Evolutionary conservation across 1,139 yeast species (phyloP), one percentile per base, ranked within the genome.

Genomic region (Schizosaccharomyces versatilis): DNA sequence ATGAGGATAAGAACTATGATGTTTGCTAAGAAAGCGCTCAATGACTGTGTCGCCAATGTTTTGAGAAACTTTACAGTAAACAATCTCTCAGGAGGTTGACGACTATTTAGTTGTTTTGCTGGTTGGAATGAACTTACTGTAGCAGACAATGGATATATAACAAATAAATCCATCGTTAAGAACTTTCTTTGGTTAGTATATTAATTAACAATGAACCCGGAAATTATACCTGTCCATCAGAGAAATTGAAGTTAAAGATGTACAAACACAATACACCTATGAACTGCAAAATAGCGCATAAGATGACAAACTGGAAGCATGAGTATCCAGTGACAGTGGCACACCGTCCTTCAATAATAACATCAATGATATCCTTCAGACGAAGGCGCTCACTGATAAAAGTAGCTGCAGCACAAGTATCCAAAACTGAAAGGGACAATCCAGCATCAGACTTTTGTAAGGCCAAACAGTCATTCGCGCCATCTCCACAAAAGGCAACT

Each of bases 391-490:
- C 75, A 1, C 95, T 84, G 0, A 98, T 90, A 66, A 90, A 90
- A 1, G 99, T 97, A 0, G 98, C 97, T 0, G 98, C 98, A 19
- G 90, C 96, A 6, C 95, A 84, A 0, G 98, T 98, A 65, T 90
- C 99, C 0, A 98, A 97, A 65, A 90, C 98, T 39, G 95, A 84
- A 54, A 90, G 73, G 14, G 99, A 98, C 65, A 90, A 88, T 72
- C 98, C 98, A 65, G 93, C 82, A 65, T 90, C 95, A 7, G 99
- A 97, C 71, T 90, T 97, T 68, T 93, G 90, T 70, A 90, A 77
- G 55, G 99, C 99, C 68, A 98, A 98, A 57, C 93, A 98, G 73
- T 90, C 99, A 67, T 90, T 90, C 41, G 99, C 93, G 70, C 99
- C 99, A 70, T 90, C 99, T 73, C 99, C 99, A 71, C 98, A 90